A percentile compares a stretch with the other conserved stretches of the same genome.
Conservation (phyloP, 2,329 filamentous ascomycete species). For the Fusarium buxicola region DNA sequence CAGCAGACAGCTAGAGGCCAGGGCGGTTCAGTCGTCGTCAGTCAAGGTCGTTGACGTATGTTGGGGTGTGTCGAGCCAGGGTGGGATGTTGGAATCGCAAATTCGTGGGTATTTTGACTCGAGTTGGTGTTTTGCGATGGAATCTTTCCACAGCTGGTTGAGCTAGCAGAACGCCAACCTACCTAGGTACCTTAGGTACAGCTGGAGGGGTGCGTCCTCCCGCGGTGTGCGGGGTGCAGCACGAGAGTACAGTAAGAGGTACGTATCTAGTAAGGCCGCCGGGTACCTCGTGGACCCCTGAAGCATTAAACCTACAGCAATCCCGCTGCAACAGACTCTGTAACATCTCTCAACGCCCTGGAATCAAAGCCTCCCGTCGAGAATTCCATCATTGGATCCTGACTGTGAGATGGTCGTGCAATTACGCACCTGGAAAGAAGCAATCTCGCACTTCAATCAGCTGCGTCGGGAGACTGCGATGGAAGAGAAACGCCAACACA, state of each 20-base stretch:
- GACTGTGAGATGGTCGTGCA: not conserved
- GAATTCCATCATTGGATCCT: not conserved
- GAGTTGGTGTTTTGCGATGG: constrained; percentile 30
- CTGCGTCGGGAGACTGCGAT: not conserved
- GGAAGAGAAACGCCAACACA: constrained; percentile 3
- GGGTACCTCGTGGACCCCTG: not conserved
- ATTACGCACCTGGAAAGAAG: not conserved
- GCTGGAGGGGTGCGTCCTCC: constrained; percentile 39
- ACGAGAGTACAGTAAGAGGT: not conserved
- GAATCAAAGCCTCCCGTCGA: not conserved
- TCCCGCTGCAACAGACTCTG: constrained; percentile 1
- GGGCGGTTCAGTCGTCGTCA: not conserved
- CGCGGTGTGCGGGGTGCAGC: constrained; percentile 30
- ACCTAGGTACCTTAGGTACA: too few relatives aligned
- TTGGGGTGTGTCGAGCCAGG: not conserved
- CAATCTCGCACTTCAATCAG: not conserved
- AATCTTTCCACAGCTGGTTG: constrained; percentile 21
- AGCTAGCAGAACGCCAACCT: constrained; percentile 25
- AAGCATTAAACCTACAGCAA: constrained; percentile 1
- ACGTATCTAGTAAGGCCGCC: constrained; percentile 9
- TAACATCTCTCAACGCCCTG: constrained; percentile 2
- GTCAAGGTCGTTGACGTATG: not conserved
- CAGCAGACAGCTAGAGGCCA: not conserved
- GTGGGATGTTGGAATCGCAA: not conserved
- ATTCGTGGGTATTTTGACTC: constrained; percentile 8